Base-by-base conservation (phyloP, 2,329 filamentous ascomycete species). In the Talaromyces atroroseus region DNA sequence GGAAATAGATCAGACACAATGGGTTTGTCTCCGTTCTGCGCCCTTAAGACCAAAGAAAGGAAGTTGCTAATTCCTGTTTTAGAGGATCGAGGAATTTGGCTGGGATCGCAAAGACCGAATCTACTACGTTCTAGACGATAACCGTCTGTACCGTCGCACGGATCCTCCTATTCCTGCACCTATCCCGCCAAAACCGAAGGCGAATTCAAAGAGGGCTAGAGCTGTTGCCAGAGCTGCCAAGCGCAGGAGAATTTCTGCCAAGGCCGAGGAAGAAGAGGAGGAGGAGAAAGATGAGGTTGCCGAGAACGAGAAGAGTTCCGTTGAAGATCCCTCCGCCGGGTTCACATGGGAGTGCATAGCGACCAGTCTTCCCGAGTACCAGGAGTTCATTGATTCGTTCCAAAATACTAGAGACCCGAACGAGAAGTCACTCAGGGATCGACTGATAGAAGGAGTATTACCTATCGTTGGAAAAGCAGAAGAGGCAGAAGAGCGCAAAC, bases 271-370 rank as follows among this genome's bases (percentile, higher is more conserved):
- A n/a, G 73, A 77, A 67, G 80, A 64, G 65, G 75, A 62, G 62
- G 66, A 61, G 69, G 75, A 56, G 68, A 29, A 29, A n/a, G n/a
- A n/a, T 8, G 74, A 60, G 6, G 62, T 69, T 8, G 64, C 65
- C 2, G 65, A 66, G 36, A 65, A 72, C 10, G 68, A 72, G 16
- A 73, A 72, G n/a, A 73, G 75, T 14, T 57, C 63, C 10, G 61
- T 67, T 61, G 80, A 88, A 57, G 82, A 89, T 61, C 85, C 86
- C 1, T 80, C 92, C 18, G 88, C 86, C 18, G 87, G 85, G 6
- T 88, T 87, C 74, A 89, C 82, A 59, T 99, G 94, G 92, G 91
- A 96, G 69, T 96, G 92, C 66, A 67, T 99, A 44, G 94, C 91
- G 40, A 82, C 96, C 54, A 90, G 87, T 0, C 75, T 95, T 20